These are phyloP conservation scores for Tritrichomonas musculus DNA, from an alignment of 208 protist genomes.

Conservation along the genomic window DNA sequence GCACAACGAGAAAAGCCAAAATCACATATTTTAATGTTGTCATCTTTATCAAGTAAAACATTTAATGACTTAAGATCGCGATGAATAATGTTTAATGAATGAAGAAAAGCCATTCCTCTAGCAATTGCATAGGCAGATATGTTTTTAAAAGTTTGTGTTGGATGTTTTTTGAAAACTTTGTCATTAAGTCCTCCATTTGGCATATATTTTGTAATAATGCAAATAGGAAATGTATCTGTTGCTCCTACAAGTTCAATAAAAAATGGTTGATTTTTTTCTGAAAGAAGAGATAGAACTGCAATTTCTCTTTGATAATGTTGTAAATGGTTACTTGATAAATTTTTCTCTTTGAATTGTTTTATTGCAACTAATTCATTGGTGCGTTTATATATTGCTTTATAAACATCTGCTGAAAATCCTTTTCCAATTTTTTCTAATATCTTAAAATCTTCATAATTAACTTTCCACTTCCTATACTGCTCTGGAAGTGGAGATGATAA, in stretches of 20 bases:
- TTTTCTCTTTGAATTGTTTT: background rate
- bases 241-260: background rate
- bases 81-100: slow-evolving; percentile 8
- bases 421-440: background rate
- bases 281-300: background rate
- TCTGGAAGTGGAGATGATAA: background rate
- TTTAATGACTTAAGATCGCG: background rate
- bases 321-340: background rate
- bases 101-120: background rate
- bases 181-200: background rate
- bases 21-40: background rate
- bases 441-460: slow-evolving; percentile 17
- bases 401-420: background rate
- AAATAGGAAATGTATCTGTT: slow-evolving; percentile 12
- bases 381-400: background rate
- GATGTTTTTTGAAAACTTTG: background rate
- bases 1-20: background rate
- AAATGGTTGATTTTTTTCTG: too few relatives aligned
- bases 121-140: background rate
- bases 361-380: background rate
- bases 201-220: slow-evolving; percentile 28
- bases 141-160: background rate
- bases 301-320: background rate
- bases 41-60: background rate
- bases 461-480: background rate